Base-by-base conservation (phyloP, 1,284 basidiomycete species). In the Neonothopanus nambi region DNA sequence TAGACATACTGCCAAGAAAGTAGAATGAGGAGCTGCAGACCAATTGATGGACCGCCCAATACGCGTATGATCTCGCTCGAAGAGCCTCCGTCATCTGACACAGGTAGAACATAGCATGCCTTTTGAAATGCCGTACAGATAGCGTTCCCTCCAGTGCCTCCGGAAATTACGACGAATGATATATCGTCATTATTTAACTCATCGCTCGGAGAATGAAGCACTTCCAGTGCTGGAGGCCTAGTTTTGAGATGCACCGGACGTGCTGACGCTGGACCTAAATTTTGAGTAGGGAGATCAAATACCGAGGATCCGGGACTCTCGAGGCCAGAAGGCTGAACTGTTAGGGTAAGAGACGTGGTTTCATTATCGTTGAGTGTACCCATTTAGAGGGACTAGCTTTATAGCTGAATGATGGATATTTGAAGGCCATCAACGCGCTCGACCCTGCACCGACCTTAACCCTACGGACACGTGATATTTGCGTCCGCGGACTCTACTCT, bases 1-100 rank as follows among this genome's bases (percentile, higher is more conserved):
- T 24, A 55, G 38, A 56, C 53, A 59, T 20, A 9, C 48, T 57
- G 45, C 48, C 40, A 50, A 17, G 28, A 38, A 48, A 41, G 53
- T 20, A 33, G 36, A 38, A 41, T 20, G 46, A 49, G 42, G 36
- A 44, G 30, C 33, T 51, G 52, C 60, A 54, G 56, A 89, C 90
- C 89, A 59, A 91, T 83, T 15, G 90, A 92, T 20, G 90, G 90
- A 3, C 89, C 90, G 18, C 89, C 90, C 18, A 93, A 72, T 12
- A 92, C 90, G 39, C 90, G 82, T 51, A 91, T 91, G 50, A 92
- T 91, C 71, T 92, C 89, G 61, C 87, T 89, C 3, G 89, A 91
- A 13, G 88, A 91, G 49, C 90, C 91, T 12, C 91, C 91, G 63
- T 94, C 90, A 65, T 94, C 91, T 5, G 91, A 93, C 41, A 94